Conservation (phyloP, 2,329 filamentous ascomycete species). For the Pestalotiopsis sp. region DNA sequence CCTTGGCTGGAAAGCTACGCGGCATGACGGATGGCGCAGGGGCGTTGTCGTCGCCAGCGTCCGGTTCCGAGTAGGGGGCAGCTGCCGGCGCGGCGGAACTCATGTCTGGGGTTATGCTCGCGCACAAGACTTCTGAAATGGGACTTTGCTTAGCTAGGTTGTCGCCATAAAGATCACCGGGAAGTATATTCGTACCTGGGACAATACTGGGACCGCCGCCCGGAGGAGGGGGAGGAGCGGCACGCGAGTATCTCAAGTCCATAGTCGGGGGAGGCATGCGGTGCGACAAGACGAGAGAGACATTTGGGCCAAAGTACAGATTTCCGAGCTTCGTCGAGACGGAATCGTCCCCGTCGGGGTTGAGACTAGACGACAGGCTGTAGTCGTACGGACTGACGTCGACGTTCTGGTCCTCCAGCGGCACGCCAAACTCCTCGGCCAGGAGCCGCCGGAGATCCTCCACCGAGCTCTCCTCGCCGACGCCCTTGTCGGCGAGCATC, state of each 20-base stretch:
- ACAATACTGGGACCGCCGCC: not conserved
- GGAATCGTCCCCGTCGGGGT: not conserved
- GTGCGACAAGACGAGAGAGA: not conserved
- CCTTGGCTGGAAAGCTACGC: too few species aligned
- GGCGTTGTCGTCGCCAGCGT: too few species aligned
- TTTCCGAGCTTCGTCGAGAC: not conserved
- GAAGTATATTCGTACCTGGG: not conserved
- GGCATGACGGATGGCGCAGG: too few species aligned
- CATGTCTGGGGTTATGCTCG: too few species aligned
- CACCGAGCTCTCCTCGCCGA: not conserved
- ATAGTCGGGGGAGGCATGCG: not conserved
- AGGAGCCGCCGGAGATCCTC: slow-evolving; percentile 1
- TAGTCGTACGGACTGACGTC: not conserved
- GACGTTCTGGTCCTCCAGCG: slow-evolving; percentile 3
- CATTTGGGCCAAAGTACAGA: slow-evolving; percentile 3
- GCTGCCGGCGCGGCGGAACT: too few species aligned
- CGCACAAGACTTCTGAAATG: not conserved
- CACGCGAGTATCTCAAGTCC: not conserved
- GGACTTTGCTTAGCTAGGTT: not conserved
- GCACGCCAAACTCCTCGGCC: slow-evolving; percentile 1
- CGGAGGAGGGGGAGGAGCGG: not conserved
- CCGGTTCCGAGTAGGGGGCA: too few species aligned
- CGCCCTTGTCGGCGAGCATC: not conserved
- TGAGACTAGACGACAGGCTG: not conserved
- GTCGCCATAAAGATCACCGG: not conserved